Conservation (phyloP, 2,329 filamentous ascomycete species). For the Fusarium odoratissimum region DNA sequence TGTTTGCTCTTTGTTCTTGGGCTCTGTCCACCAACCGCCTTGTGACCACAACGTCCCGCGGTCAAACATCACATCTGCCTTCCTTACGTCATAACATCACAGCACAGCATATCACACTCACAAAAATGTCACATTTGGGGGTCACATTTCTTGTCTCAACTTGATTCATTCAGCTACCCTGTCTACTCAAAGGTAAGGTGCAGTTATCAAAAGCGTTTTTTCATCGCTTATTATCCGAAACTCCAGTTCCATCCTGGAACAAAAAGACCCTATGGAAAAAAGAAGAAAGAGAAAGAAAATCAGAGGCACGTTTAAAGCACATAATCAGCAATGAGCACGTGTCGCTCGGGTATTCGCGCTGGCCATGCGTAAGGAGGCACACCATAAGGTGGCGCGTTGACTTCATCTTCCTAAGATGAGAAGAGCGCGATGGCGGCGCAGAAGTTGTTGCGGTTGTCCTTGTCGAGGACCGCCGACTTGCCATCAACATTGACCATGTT, state of each 20-base stretch:
- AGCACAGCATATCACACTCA: background rate
- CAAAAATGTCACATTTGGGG: background rate
- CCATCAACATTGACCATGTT: slow-evolving; percentile 79
- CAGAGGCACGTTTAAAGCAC: slow-evolving; percentile 20
- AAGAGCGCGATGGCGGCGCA: slow-evolving; percentile 67
- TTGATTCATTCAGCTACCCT: slow-evolving; percentile 32
- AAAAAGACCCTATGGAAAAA: slow-evolving; percentile 30
- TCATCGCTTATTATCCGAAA: slow-evolving; percentile 37
- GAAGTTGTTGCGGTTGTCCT: slow-evolving; percentile 74
- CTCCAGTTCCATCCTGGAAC: slow-evolving; percentile 31
- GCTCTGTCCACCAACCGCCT: background rate
- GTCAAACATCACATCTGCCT: background rate
- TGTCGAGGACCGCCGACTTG: slow-evolving; percentile 62
- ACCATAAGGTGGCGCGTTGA: background rate
- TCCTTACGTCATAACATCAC: background rate
- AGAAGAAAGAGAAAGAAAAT: slow-evolving; percentile 20
- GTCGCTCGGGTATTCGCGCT: slow-evolving; percentile 15
- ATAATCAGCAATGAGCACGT: slow-evolving; percentile 4
- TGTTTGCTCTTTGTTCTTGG: background rate
- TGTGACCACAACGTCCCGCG: background rate
- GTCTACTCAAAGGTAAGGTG: slow-evolving; percentile 6
- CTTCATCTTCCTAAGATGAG: slow-evolving; percentile 33
- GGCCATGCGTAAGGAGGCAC: slow-evolving; percentile 12
- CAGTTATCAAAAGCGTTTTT: slow-evolving; percentile 16
- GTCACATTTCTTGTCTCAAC: background rate